Conservation (phyloP, 1,284 basidiomycete genomes). For the Coniophora puteana region DNA sequence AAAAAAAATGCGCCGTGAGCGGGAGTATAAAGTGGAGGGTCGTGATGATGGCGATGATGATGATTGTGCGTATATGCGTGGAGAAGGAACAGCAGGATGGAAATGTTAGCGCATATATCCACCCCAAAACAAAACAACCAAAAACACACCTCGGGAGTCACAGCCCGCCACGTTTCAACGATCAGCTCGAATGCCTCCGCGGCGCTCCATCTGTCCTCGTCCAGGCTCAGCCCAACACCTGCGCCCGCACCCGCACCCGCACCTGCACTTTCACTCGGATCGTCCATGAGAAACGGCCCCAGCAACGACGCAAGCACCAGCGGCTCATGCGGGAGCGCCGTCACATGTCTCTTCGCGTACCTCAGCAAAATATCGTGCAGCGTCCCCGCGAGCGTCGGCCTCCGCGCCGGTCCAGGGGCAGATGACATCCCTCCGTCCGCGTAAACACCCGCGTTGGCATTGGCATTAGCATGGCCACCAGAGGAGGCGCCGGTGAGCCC, state of each 20-base stretch:
- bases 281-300: conserved; percentile 46
- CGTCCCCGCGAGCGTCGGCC: no score
- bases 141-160: conserved; percentile 45
- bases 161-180: conserved; percentile 50
- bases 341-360: conserved; percentile 33
- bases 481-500: conserved; percentile 22
- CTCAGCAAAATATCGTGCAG: conserved; percentile 40
- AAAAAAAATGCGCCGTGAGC: no score
- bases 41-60: no score
- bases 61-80: conserved; percentile 1
- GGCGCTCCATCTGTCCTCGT: conserved; percentile 52
- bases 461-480: conserved; percentile 10
- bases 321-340: conserved; percentile 48
- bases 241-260: no score
- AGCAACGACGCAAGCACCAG: conserved; percentile 57
- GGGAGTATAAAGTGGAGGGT: no score
- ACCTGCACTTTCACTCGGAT: conserved; percentile 17
- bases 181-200: conserved; percentile 59
- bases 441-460: conserved; percentile 1
- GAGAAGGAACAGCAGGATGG: not conserved
- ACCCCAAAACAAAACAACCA: no score
- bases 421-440: no score
- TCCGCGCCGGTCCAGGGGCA: conserved; percentile 32
- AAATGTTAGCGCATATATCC: no score
- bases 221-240: conserved; percentile 30